Evolutionary conservation across 352 stramenopile genomes (phyloP), one percentile per base, ranked within the genome.

Genomic region (Aphanomyces stellatus): DNA sequence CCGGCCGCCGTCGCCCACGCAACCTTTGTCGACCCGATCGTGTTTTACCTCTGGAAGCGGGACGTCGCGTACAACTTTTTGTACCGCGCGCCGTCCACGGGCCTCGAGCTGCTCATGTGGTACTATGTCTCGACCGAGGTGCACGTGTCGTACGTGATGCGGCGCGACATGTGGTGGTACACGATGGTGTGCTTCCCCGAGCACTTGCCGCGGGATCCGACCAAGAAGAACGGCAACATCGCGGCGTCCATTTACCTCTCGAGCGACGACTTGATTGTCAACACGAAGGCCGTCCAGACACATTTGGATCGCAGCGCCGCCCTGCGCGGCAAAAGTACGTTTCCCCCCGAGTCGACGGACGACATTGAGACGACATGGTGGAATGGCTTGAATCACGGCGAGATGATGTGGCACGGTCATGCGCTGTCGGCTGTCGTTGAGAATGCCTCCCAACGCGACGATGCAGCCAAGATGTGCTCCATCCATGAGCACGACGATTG

Each of bases 41-140:
- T 49, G 22, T 64, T 64, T 22, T 53, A 40, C 31, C 55, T 64
- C n/a, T 64, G 37, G 37, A 49, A 53, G 24, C 55, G 24, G 8
- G 37, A 64, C 42, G 55, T 64, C 37, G 55, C 55, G 55, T 64
- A 64, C 42, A 64, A 64, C 55, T 64, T 64, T 35, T 34, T 53
- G 25, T 64, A 64, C 25, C 55, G 55, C 7, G 13, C 19, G 1
- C 55, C 55, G 7, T 40, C 37, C 19, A 64, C 37, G 19, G 37
- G 37, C 0, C n/a, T 64, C 10, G 17, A 64, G n/a, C 17, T 53
- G 7, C 37, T 64, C n/a, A 19, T 53, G 37, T 64, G 42, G 37
- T 64, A 64, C 5, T 64, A 51, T 64, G 55, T 28, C 19, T 64
- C 55, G 22, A 64, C 37, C 22, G 55, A 64, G 30, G 22, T 64